Evolutionary conservation across 1,139 yeast genomes (phyloP), one percentile per base, ranked within the genome.

Genomic region (Protomyces macrosporus): DNA sequence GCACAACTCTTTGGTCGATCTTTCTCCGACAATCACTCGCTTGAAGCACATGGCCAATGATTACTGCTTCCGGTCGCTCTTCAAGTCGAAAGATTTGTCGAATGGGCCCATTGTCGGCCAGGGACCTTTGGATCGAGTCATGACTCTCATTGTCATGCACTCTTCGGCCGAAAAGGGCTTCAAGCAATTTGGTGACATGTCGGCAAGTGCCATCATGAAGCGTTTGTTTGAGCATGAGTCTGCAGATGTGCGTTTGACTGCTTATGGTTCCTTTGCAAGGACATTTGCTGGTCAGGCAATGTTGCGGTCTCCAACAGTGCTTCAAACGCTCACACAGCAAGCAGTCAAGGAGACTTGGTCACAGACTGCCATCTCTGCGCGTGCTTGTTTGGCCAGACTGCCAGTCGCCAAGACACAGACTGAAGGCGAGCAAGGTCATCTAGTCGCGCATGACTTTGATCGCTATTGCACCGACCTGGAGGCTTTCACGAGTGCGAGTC

Each of bases 21-120:
- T 16, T 42, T 42, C 32, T 42, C 48, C 48, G 4, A 42, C 16
- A 30, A 32, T 58, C 12, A 52, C 56, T 6, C 51, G 62, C 5
- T 30, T 58, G 32, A 55, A 55, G 6, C 62, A 58, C 23, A 34
- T 55, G 40, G 62, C 53, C 9, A 56, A 51, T 7, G 62, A 58
- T 30, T 58, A 51, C 23, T 42, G 30, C 1, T 42, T 42, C 48
- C 48, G 48, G 10, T 42, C 48, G 9, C 48, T 42, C 10, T 42
- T 42, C 48, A 42, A 14, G 9, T 14, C 30, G 5, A 14, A 14
- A 6, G 23, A 30, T 14, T 10, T 9, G 9, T 42, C 48, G 10
- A 14, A 4, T 1, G 23, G 30, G 23, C 23, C 32, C 6, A 16
- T 42, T 16, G 3, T 16, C 12, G 48, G 48, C n/a, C 48, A 42